These are phyloP conservation scores for Amphirosellinia nigrospora DNA, from an alignment of 495 filamentous ascomycete genomes.

Conservation along the genomic window DNA sequence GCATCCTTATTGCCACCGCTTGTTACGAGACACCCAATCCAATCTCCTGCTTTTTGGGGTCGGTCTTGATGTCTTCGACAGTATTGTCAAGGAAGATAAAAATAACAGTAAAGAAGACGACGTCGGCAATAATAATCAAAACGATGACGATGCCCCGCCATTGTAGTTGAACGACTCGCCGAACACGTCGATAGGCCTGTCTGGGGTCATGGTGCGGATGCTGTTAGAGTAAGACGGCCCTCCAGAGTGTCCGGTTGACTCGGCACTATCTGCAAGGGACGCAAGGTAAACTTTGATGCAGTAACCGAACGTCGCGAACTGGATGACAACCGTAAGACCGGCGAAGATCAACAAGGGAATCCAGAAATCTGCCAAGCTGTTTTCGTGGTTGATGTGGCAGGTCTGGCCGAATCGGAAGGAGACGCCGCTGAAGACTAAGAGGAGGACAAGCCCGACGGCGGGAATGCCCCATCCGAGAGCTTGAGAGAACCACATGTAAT, in stretches of 20 bases:
- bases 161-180: constrained; percentile 86
- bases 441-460: constrained; percentile 69
- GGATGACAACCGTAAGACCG: constrained; percentile 78
- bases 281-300: constrained; percentile 94
- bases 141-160: constrained; percentile 92
- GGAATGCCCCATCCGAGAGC: constrained; percentile 83
- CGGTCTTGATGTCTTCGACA: constrained; percentile 58
- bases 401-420: constrained; percentile 91
- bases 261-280: constrained; percentile 73
- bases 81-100: constrained; percentile 86
- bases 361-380: constrained; percentile 87
- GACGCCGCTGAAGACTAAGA: constrained; percentile 85
- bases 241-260: constrained; percentile 71
- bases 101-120: constrained; percentile 88
- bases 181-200: constrained; percentile 85
- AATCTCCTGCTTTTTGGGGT: constrained; percentile 61
- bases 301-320: constrained; percentile 84
- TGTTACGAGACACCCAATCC: constrained; percentile 72
- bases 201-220: constrained; percentile 79
- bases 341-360: constrained; percentile 83
- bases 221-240: constrained; percentile 82
- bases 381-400: constrained; percentile 89
- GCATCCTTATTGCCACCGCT: constrained; percentile 65
- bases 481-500: constrained; percentile 89
- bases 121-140: constrained; percentile 83